Percentiles rank a stretch among this genome's conserved stretches.
Conservation (phyloP, 2,329 filamentous ascomycete genomes). For the Colletotrichum trifolii region DNA sequence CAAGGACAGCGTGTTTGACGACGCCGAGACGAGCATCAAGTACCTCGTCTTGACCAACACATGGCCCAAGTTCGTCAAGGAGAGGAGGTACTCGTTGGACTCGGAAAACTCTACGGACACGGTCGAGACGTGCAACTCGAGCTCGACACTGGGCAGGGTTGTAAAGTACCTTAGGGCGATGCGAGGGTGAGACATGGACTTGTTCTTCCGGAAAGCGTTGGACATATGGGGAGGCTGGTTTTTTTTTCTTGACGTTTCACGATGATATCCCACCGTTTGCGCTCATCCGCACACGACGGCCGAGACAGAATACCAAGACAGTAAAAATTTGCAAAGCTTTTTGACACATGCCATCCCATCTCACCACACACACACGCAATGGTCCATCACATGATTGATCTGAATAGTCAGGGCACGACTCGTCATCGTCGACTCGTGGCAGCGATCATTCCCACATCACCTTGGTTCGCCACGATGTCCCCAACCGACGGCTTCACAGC, state of each 20-base stretch:
- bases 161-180: constrained; percentile 27
- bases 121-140: constrained; percentile 21
- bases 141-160: constrained; percentile 21
- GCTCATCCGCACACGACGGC: background rate
- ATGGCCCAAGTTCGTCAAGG: constrained; percentile 44
- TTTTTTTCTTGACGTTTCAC: constrained; percentile 5
- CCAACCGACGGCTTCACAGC: too few species aligned
- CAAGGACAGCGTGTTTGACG: constrained; percentile 60
- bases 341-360: too few species aligned
- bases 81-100: constrained; percentile 32
- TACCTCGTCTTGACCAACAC: constrained; percentile 56
- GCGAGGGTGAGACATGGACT: background rate
- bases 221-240: background rate
- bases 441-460: too few species aligned
- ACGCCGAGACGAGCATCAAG: constrained; percentile 65
- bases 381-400: too few species aligned
- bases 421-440: too few species aligned
- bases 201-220: too few species aligned
- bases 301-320: background rate
- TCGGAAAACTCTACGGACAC: constrained; percentile 32
- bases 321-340: background rate
- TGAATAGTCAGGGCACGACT: too few species aligned
- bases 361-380: too few species aligned
- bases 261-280: constrained; percentile 19
- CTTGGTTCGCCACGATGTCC: too few species aligned